Evolutionary conservation across 140 eudicot species (phyloP).

Genomic region (Flaveria floridana): DNA sequence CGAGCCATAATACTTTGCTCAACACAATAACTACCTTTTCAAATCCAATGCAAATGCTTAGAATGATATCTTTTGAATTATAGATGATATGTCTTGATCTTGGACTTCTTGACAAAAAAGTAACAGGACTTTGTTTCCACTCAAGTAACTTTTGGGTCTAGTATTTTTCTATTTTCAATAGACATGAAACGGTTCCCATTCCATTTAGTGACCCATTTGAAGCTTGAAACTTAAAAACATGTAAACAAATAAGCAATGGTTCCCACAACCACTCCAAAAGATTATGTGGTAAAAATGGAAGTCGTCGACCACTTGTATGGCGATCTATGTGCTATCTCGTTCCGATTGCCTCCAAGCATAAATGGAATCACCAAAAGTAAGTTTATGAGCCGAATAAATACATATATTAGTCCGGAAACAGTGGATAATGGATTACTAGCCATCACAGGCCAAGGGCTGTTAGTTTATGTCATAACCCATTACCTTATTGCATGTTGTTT

Average conservation of each 20-base stretch:
- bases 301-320: too few relatives aligned
- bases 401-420: not conserved
- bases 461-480: conserved; percentile 30
- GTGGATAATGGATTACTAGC: not conserved
- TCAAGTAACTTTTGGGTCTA: conserved; percentile 24
- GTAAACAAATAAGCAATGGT: too few relatives aligned
- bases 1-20: conserved; percentile 19
- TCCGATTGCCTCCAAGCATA: too few relatives aligned
- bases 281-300: too few relatives aligned
- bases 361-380: too few relatives aligned
- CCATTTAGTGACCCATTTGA: too few relatives aligned
- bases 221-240: too few relatives aligned
- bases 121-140: conserved; percentile 19
- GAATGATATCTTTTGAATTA: not conserved
- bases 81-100: not conserved
- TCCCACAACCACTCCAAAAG: too few relatives aligned
- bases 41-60: conserved; percentile 12
- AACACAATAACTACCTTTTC: not conserved
- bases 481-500: not conserved
- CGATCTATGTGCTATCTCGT: too few relatives aligned
- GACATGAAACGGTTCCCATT: too few relatives aligned
- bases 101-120: not conserved
- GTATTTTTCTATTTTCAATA: conserved; percentile 14
- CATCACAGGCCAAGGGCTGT: conserved; percentile 25
- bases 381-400: too few relatives aligned